Base-by-base conservation (phyloP, 2,329 filamentous ascomycete species). In the Pseudogymnoascus sp. region DNA sequence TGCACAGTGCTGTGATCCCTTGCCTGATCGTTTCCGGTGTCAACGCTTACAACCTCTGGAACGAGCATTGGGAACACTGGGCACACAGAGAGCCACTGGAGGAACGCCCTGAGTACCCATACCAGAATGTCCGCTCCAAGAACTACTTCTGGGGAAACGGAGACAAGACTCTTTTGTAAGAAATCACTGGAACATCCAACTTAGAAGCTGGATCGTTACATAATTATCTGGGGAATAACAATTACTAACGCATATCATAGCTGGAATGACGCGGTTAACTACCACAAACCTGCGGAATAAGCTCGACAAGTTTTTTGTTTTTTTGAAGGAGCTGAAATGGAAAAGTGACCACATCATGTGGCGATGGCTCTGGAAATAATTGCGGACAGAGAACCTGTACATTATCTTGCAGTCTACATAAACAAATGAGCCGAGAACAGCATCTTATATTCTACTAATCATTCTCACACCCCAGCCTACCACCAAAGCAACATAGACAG, bases 41-140 rank as follows among this genome's bases (percentile, higher is more conserved):
- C 79, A 99, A 99, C 78, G 93, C 93, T 73, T 96, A 90, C 78
- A 87, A 88, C 75, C 87, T 96, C 68, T 99, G 92, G 92, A 87
- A 85, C 73, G 91, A 96, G 81, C 95, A 99, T 80, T 98, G 93
- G 93, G 90, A 96, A 80, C 95, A 99, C 84, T 92, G 89, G 86
- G 80, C 78, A 62, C 93, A 98, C 81, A 80, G 90, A 78, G 86
- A 90, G 66, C 90, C 95, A 70, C 83, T 93, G 71, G 92, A 96
- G 83, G 95, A 99, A 81, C 89, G 90, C 75, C 80, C 84, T 73
- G 91, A 98, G 83, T 99, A 98, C 80, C 81, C 92, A 66, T 99
- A 96, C 87, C 91, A 96, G 86, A 99, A 99, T 85, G 90, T 99
- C 78, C 90, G 95, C 77, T 85, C 86, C 77, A 97, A 95, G 88